Evolutionary conservation across 345 rosid genomes (phyloP).

Genomic region (Trapa bicornis): DNA sequence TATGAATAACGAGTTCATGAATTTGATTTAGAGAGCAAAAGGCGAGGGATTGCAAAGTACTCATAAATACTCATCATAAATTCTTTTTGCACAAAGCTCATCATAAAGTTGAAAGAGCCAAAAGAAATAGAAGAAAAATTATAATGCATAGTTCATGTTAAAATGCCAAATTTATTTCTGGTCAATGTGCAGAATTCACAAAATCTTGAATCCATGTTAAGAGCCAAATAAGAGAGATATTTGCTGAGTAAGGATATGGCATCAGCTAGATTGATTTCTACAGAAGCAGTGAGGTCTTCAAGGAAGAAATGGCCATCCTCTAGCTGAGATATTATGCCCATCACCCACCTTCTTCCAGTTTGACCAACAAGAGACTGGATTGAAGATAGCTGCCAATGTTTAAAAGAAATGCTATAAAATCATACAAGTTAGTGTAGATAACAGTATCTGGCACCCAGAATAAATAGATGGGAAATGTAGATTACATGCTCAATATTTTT

Average conservation of each 20-base stretch:
- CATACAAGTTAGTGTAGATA: neutral
- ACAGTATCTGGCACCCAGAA: neutral
- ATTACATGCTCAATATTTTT: neutral
- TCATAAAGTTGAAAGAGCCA: too few species aligned
- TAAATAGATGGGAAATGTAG: neutral
- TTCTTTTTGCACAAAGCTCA: too few species aligned
- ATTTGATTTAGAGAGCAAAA: too few species aligned
- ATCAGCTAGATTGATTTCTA: slow-evolving; percentile 68
- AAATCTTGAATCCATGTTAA: neutral
- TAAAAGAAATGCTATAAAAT: neutral
- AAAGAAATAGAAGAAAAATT: too few species aligned
- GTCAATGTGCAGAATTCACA: neutral
- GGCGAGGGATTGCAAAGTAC: neutral
- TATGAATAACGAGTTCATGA: neutral
- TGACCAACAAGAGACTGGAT: slow-evolving; percentile 70
- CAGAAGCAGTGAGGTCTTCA: slow-evolving; percentile 89
- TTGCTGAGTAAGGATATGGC: slow-evolving; percentile 70
- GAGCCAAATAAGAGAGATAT: neutral
- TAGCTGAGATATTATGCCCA: slow-evolving; percentile 92
- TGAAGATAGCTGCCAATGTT: slow-evolving; percentile 48
- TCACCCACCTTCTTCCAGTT: slow-evolving; percentile 78
- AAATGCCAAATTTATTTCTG: neutral
- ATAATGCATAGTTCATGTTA: neutral
- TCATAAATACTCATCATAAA: neutral
- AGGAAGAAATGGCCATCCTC: slow-evolving; percentile 94